Evolutionary conservation across 768 basidiomycete species (phyloP).

Genomic region (Lactarius deliciosus): DNA sequence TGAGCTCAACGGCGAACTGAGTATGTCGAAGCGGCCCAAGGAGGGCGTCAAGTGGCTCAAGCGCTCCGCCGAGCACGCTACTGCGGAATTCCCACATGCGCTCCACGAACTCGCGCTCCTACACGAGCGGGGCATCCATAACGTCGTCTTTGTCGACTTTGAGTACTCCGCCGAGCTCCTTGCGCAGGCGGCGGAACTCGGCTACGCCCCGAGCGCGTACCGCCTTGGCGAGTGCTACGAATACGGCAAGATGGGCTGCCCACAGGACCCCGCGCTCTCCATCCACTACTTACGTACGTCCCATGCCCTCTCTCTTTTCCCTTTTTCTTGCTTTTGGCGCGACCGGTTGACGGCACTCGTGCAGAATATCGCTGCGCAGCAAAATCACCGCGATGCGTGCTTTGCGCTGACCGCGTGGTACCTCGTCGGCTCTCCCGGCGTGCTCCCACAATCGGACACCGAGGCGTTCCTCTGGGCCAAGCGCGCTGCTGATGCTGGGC

Average conservation of each 20-base stretch:
- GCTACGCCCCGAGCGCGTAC: slow-evolving; percentile 95
- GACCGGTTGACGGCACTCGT: not conserved
- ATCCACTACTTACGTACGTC: slow-evolving; percentile 98
- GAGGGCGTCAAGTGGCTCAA: slow-evolving; percentile 99
- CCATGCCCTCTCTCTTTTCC: slow-evolving; percentile 11
- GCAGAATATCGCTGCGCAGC: slow-evolving; percentile 97
- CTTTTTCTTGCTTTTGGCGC: not conserved
- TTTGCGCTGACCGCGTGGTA: slow-evolving; percentile 99
- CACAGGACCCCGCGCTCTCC: slow-evolving; percentile 92
- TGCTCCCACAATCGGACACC: slow-evolving; percentile 96
- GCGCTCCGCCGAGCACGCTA: slow-evolving; percentile 90
- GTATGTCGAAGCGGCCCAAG: slow-evolving; percentile 80
- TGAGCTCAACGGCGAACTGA: slow-evolving; percentile 94
- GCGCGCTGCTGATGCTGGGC: slow-evolving; percentile 88
- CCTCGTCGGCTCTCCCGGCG: slow-evolving; percentile 95
- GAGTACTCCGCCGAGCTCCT: slow-evolving; percentile 94
- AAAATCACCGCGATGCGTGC: slow-evolving; percentile 94
- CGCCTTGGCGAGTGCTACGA: slow-evolving; percentile 98
- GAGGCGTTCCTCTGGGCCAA: slow-evolving; percentile 98
- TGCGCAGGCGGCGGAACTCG: slow-evolving; percentile 93
- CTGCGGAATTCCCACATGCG: slow-evolving; percentile 94
- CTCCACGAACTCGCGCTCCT: slow-evolving; percentile 91
- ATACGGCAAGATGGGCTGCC: slow-evolving; percentile 98
- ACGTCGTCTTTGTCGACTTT: slow-evolving; percentile 94
- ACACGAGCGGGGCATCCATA: slow-evolving; percentile 97